Evolutionary conservation across 2,329 filamentous ascomycete species (phyloP).

Genomic region (Trichophyton schoenleinii): DNA sequence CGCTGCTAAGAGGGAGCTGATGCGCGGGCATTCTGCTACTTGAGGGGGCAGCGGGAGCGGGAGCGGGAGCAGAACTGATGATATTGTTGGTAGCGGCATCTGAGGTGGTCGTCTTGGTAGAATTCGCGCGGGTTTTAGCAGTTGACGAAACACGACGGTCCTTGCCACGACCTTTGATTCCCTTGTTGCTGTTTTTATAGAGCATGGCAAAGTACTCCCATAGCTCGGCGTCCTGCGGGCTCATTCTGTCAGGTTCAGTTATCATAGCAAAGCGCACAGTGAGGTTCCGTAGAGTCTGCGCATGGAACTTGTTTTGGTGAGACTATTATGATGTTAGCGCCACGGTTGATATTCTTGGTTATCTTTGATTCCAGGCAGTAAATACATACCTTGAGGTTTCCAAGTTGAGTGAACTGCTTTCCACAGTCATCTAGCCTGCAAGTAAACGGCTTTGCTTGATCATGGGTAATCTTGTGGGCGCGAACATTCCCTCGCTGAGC

Average conservation of each 20-base stretch:
- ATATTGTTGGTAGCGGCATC: neutral
- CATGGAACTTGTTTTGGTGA: conserved; percentile 91
- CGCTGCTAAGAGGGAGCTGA: neutral
- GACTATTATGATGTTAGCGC: conserved; percentile 39
- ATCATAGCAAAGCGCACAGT: conserved; percentile 58
- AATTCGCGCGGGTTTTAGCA: conserved; percentile 15
- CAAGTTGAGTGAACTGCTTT: conserved; percentile 79
- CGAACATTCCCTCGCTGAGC: conserved; percentile 76
- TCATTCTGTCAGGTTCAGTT: conserved; percentile 50
- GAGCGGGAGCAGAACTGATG: neutral
- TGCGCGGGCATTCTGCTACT: neutral
- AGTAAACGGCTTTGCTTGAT: conserved; percentile 61
- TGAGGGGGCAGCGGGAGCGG: neutral
- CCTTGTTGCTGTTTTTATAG: conserved; percentile 98
- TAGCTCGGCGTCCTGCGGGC: conserved; percentile 58
- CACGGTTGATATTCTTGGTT: neutral
- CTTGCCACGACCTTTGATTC: conserved; percentile 90
- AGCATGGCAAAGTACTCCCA: conserved; percentile 73
- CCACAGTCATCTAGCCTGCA: conserved; percentile 74
- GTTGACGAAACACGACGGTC: conserved; percentile 43
- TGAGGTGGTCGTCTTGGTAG: neutral
- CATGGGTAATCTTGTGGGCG: conserved; percentile 71
- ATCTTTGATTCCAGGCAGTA: neutral
- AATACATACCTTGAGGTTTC: conserved; percentile 67
- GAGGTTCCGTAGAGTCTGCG: conserved; percentile 55